phyloP scores from a whole-genome alignment of 1,284 basidiomycete genomes.

The Apiotrichum sp. region DNA sequence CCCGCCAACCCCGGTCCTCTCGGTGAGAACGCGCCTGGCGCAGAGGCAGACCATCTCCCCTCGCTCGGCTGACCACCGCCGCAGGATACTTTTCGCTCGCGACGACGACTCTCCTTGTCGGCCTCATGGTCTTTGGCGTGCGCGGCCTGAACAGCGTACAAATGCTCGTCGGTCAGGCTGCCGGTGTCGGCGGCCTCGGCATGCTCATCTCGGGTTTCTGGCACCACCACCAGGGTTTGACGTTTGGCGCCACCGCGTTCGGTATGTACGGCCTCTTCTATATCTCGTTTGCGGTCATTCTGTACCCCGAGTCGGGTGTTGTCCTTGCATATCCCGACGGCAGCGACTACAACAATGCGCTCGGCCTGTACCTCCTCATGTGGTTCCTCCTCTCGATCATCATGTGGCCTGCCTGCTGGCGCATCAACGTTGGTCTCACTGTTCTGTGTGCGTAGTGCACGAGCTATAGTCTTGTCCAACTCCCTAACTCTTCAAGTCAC shows the following conservation, averaged over 20 bases:
- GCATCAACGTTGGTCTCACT: constrained; percentile 11
- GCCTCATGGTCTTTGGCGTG: constrained; percentile 10
- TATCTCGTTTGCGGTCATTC: constrained; percentile 12
- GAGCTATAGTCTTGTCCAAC: no score
- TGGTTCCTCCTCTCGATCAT: constrained; percentile 13
- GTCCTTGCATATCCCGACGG: constrained; percentile 2
- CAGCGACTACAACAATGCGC: constrained; percentile 12
- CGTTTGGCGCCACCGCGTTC: constrained; percentile 11
- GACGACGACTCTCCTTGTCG: constrained; percentile 13
- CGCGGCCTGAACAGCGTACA: constrained; percentile 2
- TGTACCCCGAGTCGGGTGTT: constrained; percentile 12
- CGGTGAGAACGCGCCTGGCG: background rate
- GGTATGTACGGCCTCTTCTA: constrained; percentile 19
- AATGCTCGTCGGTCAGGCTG: constrained; percentile 11
- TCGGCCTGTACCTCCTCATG: constrained; percentile 12
- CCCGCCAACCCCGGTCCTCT: background rate
- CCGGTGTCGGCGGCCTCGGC: constrained; percentile 12
- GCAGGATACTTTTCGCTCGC: constrained; percentile 14
- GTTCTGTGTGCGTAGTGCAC: constrained; percentile 13
- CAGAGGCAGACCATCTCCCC: background rate
- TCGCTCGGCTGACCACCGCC: no score
- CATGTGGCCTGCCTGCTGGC: constrained; percentile 13
- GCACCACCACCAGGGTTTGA: constrained; percentile 15
- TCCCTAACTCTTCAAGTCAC: background rate
- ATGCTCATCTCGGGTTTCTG: constrained; percentile 17